Conservation (phyloP, 768 basidiomycete genomes). For the Termitomyces sp. region DNA sequence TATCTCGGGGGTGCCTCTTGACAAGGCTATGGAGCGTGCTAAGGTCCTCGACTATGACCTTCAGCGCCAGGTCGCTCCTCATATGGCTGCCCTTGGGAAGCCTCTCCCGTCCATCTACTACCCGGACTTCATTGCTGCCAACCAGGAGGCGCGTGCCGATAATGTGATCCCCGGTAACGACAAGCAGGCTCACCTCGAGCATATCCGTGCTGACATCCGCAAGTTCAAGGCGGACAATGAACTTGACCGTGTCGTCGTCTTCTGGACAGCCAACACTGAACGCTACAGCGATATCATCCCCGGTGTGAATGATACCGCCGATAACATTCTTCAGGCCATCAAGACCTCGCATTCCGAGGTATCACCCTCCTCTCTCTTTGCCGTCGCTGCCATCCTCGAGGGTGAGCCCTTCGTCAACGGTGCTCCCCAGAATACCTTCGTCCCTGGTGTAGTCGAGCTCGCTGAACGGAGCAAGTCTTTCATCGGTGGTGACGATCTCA, state of each 20-base stretch:
- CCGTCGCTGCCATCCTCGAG: conserved; percentile 93
- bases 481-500: conserved; percentile 97
- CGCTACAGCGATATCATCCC: conserved; percentile 93
- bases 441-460: conserved; percentile 90
- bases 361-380: conserved; percentile 95
- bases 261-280: conserved; percentile 99
- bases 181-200: conserved; percentile 90
- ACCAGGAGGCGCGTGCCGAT: conserved; percentile 94
- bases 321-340: conserved; percentile 79
- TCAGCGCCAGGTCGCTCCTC: conserved; percentile 88
- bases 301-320: conserved; percentile 93
- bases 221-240: conserved; percentile 80
- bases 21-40: conserved; percentile 90
- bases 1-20: conserved; percentile 80
- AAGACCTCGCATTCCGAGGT: conserved; percentile 84
- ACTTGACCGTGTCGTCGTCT: conserved; percentile 86
- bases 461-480: conserved; percentile 86
- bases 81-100: conserved; percentile 72
- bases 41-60: conserved; percentile 95
- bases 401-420: conserved; percentile 95
- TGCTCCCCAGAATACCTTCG: conserved; percentile 98
- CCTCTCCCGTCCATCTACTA: conserved; percentile 96
- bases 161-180: conserved; percentile 81
- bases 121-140: conserved; percentile 96
- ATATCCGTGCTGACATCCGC: conserved; percentile 90